phyloP scores from a whole-genome alignment of 176 grass and related monocot species.

The Phragmites australis region DNA sequence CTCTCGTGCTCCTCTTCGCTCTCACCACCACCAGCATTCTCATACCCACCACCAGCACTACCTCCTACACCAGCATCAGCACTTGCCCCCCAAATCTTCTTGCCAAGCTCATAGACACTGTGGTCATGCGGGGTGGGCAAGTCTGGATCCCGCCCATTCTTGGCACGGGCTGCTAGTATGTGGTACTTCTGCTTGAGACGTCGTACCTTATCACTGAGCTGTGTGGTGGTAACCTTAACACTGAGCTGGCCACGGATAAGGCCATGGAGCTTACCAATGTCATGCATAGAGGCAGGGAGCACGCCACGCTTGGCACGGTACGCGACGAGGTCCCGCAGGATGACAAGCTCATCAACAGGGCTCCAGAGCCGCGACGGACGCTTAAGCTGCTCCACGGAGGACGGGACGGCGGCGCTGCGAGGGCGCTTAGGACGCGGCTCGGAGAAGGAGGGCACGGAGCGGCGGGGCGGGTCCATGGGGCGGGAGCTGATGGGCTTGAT shows the following conservation, averaged over 20 bases:
- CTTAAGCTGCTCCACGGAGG: slow-evolving; percentile 44
- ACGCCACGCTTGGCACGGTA: slow-evolving; percentile 50
- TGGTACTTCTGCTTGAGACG: slow-evolving; percentile 68
- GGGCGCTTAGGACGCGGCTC: slow-evolving; percentile 54
- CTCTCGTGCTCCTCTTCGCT: slow-evolving; percentile 44
- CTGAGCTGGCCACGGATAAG: slow-evolving; percentile 51
- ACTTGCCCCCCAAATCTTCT: slow-evolving; percentile 54
- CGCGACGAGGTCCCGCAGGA: slow-evolving; percentile 51
- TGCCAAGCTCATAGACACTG: slow-evolving; percentile 47
- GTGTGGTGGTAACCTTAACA: slow-evolving; percentile 44
- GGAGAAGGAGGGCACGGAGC: slow-evolving; percentile 24
- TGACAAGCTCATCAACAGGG: slow-evolving; percentile 48
- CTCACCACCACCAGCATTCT: slow-evolving; percentile 27
- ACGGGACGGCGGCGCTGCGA: slow-evolving; percentile 30
- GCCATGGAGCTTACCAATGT: slow-evolving; percentile 43
- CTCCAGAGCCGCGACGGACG: slow-evolving; percentile 61
- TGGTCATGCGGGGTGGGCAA: slow-evolving; percentile 52
- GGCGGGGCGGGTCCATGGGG: slow-evolving; percentile 54
- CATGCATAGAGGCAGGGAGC: slow-evolving; percentile 44
- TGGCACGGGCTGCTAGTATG: slow-evolving; percentile 20
- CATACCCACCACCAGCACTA: slow-evolving; percentile 15
- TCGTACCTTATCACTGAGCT: slow-evolving; percentile 63
- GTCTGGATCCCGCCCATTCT: slow-evolving; percentile 37
- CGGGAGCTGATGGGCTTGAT: slow-evolving; percentile 75
- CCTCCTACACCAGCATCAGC: slow-evolving; percentile 5